Conservation (phyloP, 2,329 filamentous ascomycete genomes). For the Cercospora sojina region DNA sequence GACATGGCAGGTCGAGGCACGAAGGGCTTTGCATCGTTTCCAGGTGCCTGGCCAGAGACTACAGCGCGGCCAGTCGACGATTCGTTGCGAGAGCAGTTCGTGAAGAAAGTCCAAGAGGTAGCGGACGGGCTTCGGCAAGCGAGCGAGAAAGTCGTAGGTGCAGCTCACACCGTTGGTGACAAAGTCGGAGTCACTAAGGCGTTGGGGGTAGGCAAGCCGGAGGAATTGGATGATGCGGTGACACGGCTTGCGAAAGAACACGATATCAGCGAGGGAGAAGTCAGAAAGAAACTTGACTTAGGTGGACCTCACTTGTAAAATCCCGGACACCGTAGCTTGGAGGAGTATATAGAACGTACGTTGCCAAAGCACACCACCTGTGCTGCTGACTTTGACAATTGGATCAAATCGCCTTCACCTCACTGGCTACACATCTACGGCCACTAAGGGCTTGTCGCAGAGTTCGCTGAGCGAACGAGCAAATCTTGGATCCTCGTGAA, state of each 20-base stretch:
- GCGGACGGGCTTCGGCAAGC: not conserved
- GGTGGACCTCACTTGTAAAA: not conserved
- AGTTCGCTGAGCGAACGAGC: not conserved
- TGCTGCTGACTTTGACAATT: not conserved
- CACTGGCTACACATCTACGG: not conserved
- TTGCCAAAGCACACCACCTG: not conserved
- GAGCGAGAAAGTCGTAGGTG: not conserved
- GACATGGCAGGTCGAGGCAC: constrained; percentile 1
- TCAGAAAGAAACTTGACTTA: not conserved
- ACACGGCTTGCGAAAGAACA: constrained; percentile 1
- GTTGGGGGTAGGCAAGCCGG: not conserved
- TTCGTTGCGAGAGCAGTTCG: not conserved
- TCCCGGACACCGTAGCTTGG: not conserved
- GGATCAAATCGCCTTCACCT: not conserved
- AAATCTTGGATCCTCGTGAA: not conserved
- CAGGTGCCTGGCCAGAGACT: not conserved
- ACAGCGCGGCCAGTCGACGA: not conserved
- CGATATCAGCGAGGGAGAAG: not conserved
- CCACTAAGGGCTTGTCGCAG: not conserved
- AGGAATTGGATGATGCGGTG: not conserved
- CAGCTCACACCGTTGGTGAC: not conserved
- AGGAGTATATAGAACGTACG: not conserved
- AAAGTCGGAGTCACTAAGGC: not conserved
- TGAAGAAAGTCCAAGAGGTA: not conserved
- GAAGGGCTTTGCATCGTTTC: not conserved